phyloP scores from a whole-genome alignment of 768 basidiomycete genomes.

The Tephrocybe sp. region DNA sequence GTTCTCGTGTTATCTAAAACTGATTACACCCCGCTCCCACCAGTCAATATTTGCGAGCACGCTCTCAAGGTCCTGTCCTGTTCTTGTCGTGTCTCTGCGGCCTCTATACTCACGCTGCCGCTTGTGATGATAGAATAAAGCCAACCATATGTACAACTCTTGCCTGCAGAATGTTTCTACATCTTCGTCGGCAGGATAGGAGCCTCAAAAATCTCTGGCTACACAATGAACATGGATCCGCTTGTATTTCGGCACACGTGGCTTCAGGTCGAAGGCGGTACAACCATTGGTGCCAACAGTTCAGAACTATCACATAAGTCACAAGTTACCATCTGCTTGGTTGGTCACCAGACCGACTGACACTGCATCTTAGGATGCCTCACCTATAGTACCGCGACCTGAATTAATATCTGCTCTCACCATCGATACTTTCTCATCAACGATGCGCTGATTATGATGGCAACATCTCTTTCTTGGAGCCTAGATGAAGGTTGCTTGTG shows the following conservation, averaged over 20 bases:
- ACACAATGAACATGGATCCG: conserved; percentile 2
- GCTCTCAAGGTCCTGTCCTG: background rate
- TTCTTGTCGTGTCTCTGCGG: background rate
- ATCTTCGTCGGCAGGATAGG: conserved; percentile 1
- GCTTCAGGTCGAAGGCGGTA: background rate
- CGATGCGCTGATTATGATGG: too few relatives aligned
- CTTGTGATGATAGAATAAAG: background rate
- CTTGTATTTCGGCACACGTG: background rate
- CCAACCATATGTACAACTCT: background rate
- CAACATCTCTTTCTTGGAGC: too few relatives aligned
- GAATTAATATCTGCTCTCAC: too few relatives aligned
- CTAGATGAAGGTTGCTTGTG: background rate
- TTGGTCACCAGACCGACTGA: background rate
- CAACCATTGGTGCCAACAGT: background rate
- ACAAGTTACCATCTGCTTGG: too few relatives aligned
- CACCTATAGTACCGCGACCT: too few relatives aligned
- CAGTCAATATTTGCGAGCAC: conserved; percentile 4
- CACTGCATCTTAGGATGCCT: too few relatives aligned
- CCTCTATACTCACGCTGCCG: background rate
- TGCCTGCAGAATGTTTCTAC: conserved; percentile 5
- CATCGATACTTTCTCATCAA: too few relatives aligned
- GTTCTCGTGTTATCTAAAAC: background rate
- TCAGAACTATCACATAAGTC: background rate
- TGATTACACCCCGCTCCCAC: background rate
- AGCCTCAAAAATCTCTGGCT: background rate